Evolutionary conservation across 1,284 basidiomycete species (phyloP).

Genomic region (Cutaneotrichosporon sp.): DNA sequence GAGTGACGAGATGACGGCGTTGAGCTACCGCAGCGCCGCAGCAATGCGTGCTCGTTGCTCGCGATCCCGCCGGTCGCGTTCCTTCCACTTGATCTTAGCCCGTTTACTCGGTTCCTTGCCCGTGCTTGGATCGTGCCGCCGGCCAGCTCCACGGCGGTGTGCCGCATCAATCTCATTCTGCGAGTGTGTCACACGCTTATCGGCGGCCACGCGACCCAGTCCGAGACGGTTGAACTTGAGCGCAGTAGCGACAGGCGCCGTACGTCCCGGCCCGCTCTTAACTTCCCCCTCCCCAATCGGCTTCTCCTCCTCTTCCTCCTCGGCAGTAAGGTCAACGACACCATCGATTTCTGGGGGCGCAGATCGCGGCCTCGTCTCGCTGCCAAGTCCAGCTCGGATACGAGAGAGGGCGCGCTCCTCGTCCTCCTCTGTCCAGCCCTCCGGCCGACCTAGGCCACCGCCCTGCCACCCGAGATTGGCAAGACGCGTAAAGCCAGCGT

Average conservation of each 20-base stretch:
- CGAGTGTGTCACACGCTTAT: slow-evolving; percentile 38
- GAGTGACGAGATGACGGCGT: too few species aligned
- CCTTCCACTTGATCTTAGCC: slow-evolving; percentile 40
- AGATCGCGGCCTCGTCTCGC: slow-evolving; percentile 12
- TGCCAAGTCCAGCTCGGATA: too few species aligned
- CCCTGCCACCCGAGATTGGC: slow-evolving; percentile 39
- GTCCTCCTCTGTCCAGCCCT: slow-evolving; percentile 16
- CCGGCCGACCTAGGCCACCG: slow-evolving; percentile 39
- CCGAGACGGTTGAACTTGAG: slow-evolving; percentile 44
- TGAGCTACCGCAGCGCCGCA: slow-evolving; percentile 21
- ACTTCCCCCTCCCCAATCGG: not conserved
- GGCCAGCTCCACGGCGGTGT: slow-evolving; percentile 23
- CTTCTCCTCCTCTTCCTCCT: slow-evolving; percentile 2
- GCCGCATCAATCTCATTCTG: slow-evolving; percentile 34
- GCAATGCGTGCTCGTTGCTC: slow-evolving; percentile 33
- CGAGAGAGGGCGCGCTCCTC: not conserved
- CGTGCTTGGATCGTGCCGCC: not conserved
- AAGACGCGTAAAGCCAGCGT: slow-evolving; percentile 40
- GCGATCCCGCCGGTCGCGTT: slow-evolving; percentile 35
- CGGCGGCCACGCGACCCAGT: slow-evolving; percentile 21
- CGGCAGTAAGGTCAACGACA: slow-evolving; percentile 16
- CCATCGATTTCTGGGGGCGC: slow-evolving; percentile 2
- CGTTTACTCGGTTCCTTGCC: slow-evolving; percentile 19
- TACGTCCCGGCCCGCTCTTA: slow-evolving; percentile 32
- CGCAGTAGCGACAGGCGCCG: slow-evolving; percentile 36